Evolutionary conservation across 345 rosid genomes (phyloP).

Genomic region (Theobroma cacao): DNA sequence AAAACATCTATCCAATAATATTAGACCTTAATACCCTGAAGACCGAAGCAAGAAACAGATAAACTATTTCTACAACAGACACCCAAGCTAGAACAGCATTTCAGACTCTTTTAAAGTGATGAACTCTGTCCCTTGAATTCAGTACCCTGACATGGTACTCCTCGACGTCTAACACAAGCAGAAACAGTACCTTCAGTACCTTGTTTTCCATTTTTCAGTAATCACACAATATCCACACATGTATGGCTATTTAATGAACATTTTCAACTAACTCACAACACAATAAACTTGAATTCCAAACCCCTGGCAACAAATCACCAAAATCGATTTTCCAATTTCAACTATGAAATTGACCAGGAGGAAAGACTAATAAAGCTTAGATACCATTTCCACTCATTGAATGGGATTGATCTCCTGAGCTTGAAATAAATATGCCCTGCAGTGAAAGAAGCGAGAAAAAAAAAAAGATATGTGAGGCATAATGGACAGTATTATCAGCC

Average conservation of each 20-base stretch:
- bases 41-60: neutral
- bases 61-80: neutral
- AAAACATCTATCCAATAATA: neutral
- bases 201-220: neutral
- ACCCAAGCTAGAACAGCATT: neutral
- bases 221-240: neutral
- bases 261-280: neutral
- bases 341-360: neutral
- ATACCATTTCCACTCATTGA: slow-evolving; percentile 91
- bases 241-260: neutral
- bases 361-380: neutral
- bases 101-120: neutral
- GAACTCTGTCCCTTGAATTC: neutral
- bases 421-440: slow-evolving; percentile 77
- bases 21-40: neutral
- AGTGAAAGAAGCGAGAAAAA: slow-evolving; percentile 8
- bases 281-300: neutral
- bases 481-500: slow-evolving; percentile 1
- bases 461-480: slow-evolving; percentile 2
- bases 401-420: slow-evolving; percentile 89
- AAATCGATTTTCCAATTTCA: neutral
- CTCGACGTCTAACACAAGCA: neutral
- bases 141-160: neutral
- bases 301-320: neutral
- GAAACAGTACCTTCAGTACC: neutral